Evolutionary conservation across 1,139 yeast genomes (phyloP), one percentile per base, ranked within the genome.

Genomic region (Wickerhamiella pararugosa): DNA sequence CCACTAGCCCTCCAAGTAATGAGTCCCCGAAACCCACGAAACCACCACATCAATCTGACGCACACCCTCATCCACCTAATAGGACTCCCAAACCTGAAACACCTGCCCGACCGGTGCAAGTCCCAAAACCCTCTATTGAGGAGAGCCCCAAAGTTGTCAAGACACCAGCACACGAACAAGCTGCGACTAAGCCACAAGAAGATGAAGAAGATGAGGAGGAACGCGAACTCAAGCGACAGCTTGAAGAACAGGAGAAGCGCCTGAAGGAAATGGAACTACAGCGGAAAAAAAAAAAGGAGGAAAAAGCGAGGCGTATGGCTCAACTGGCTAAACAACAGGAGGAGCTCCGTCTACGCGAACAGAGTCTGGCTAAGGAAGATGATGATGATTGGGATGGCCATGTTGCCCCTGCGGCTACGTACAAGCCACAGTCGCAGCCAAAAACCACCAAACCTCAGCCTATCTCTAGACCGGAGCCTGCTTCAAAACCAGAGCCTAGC

Each of bases 271-370:
- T 49, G 8, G 55, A 49, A 45, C 47, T 46, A n/a, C 57, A 66
- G 46, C 56, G 70, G 62, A 76, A 73, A 51, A 65, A 40, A 9
- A 39, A 40, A 9, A 45, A 33, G 34, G 41, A 43, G 34, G 57
- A 71, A 64, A 73, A 72, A 51, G 82, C 75, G 47, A 78, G 70
- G 33, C 66, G 77, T 40, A 60, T 76, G 48, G 82, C 80, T 1
- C 70, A 69, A 45, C 62, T 78, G 46, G 70, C 66, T 53, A 73
- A 69, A 47, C 80, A 82, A 60, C 73, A 76, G 78, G 78, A 74
- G 47, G 76, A 74, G 56, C 58, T 68, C 53, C 49, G 58, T 52
- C 51, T 67, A 55, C 50, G 64, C 47, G 62, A 65, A 53, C 48
- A 60, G 47, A 47, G 53, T 54, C 50, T 53, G 42, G 39, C 29